Base-by-base conservation (phyloP, 139 green algal species). In the Tetraselmis striata region DNA sequence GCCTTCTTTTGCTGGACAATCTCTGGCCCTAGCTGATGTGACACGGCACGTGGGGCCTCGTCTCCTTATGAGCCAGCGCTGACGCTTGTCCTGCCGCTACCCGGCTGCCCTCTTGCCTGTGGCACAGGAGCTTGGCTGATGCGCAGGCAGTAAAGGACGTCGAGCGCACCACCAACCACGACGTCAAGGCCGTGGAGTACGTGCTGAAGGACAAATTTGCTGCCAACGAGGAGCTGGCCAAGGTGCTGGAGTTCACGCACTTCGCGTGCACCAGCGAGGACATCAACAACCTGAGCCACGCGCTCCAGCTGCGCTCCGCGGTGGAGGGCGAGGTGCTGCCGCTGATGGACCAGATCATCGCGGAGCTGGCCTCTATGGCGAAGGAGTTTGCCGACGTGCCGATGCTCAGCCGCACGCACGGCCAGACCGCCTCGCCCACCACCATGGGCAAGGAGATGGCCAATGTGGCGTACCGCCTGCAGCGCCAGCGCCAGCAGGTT, bases 161-260 rank as follows among this genome's bases (percentile, higher is more conserved):
- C 25, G 97, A 99, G 90, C 89, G 90, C 30, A 96, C 90, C 1
- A 99, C 97, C 83, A 99, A 99, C 88, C 97, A 99, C 90, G 97
- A 99, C 86, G 97, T 99, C 24, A 99, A 99, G 88, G 97, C 97
- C 1, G 89, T 99, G 2, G 97, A 99, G 90, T 99, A 99, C 81
- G 92, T 99, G 27, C 86, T 99, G 28, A 99, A 99, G 86, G 83
- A 93, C 26, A 85, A 81, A 23, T 93, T 98, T 75, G 77, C 25
- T n/a, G 29, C 59, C 0, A 79, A 92, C 58, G 59, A 81, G 29
- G 81, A 88, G 81, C 80, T 84, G 75, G 23, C 5, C 75, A n/a
- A 89, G 59, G 90, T 97, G 59, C 79, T 96, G 78, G 97, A 99
- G 91, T 99, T 99, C 87, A 96, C 94, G 1, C 97, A 99, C 92